Evolutionary conservation across 2,329 filamentous ascomycete species (phyloP), one percentile per base, ranked within the genome.

Genomic region (Metarhizium brunneum): DNA sequence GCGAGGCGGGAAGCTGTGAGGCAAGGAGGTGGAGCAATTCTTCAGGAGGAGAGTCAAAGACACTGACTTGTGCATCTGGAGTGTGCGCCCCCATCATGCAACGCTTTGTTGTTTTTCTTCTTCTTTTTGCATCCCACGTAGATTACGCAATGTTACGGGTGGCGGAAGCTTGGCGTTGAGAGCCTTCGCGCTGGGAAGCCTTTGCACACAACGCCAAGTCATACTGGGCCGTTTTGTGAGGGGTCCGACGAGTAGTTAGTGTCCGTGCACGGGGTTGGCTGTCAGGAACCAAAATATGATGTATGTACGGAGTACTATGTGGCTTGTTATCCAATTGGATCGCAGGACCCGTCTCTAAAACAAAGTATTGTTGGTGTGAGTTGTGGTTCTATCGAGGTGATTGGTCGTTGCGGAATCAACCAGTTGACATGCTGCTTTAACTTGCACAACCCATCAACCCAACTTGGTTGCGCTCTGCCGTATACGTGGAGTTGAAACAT

Each of bases 11-110:
- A 4, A 86, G 69, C 38, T 80, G 74, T 3, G 67, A 63, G 30
- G 68, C 63, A 0, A 88, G 74, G 13, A 79, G 73, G 2, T 61
- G 55, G n/a, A 81, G 64, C 47, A 85, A 68, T 58, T 59, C 59
- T 11, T 56, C 59, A 0, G 73, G 67, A 5, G 68, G 64, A 4
- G 60, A 49, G 4, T 63, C 60, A 53, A 69, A 71, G n/a, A 67
- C 43, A 5, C 20, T 53, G 51, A 30, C 18, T 25, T 47, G n/a
- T 25, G 43, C 7, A 18, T 6, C 6, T 8, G n/a, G 7, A 25
- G 43, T 13, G 43, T 47, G 25, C 8, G 43, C 18, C n/a, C 18
- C 18, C 43, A 47, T 47, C 8, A n/a, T 25, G 5, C 8, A 25
- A 4, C 25, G 40, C 6, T n/a, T n/a, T 1, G 6, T n/a, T 10